phyloP scores from a whole-genome alignment of 139 green algal genomes.

The Chlamydomonas eustigma region DNA sequence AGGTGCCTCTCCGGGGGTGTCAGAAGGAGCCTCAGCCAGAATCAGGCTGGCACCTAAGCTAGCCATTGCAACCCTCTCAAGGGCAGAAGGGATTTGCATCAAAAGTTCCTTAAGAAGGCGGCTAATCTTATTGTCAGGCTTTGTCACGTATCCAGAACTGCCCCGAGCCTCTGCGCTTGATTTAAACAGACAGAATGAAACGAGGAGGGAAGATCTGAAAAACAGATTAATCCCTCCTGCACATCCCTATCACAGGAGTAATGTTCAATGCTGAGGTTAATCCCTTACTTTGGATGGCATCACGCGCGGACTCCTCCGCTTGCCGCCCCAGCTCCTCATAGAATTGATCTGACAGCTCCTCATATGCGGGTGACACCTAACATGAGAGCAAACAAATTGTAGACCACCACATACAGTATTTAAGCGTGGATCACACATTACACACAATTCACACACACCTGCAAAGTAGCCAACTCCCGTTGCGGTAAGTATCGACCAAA shows the following conservation, averaged over 20 bases:
- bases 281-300: slow-evolving; percentile 36
- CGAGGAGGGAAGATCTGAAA: too few relatives aligned
- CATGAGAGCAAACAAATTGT: too few relatives aligned
- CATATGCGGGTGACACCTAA: slow-evolving; percentile 33
- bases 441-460: too few relatives aligned
- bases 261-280: too few relatives aligned
- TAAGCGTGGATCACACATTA: too few relatives aligned
- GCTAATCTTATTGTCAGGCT: slow-evolving; percentile 52
- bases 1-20: slow-evolving; percentile 6
- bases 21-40: slow-evolving; percentile 1
- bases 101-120: slow-evolving; percentile 52
- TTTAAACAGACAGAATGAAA: too few relatives aligned
- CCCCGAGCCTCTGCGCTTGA: slow-evolving; percentile 45
- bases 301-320: slow-evolving; percentile 46
- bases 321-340: slow-evolving; percentile 52
- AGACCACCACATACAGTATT: too few relatives aligned
- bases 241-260: too few relatives aligned
- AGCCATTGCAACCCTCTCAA: not conserved
- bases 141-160: slow-evolving; percentile 40
- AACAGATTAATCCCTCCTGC: too few relatives aligned
- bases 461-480: slow-evolving; percentile 43
- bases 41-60: slow-evolving; percentile 28
- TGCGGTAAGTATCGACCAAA: slow-evolving; percentile 23
- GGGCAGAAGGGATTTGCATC: not conserved
- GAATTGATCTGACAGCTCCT: slow-evolving; percentile 39